Evolutionary conservation across 2,329 filamentous ascomycete genomes (phyloP).

Genomic region (Calycina marina): DNA sequence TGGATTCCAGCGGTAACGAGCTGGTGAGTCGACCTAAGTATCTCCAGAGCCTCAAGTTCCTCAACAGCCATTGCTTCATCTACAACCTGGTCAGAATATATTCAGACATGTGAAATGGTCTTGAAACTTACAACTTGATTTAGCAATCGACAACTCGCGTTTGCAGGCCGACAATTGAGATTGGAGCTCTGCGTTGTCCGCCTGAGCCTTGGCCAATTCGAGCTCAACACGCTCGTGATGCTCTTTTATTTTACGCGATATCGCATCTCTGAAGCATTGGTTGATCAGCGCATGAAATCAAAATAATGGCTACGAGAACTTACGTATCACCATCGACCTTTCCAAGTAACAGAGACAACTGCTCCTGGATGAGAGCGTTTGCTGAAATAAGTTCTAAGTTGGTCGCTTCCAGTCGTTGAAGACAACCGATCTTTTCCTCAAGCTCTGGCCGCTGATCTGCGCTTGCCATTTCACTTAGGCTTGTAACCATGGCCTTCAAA

Average conservation of each 20-base stretch:
- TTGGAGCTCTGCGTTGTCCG: constrained; percentile 26
- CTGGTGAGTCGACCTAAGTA: constrained; percentile 43
- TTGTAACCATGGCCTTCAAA: constrained; percentile 45
- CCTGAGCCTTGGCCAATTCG: too few relatives aligned
- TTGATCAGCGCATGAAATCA: constrained; percentile 30
- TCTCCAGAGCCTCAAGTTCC: constrained; percentile 38
- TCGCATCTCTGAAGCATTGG: constrained; percentile 35
- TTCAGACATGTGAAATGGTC: constrained; percentile 6
- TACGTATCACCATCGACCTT: constrained; percentile 40
- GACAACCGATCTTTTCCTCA: constrained; percentile 36
- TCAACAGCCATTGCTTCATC: constrained; percentile 39
- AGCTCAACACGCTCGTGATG: too few relatives aligned
- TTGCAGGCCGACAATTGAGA: constrained; percentile 35
- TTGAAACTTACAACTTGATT: constrained; percentile 35
- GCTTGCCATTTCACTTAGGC: constrained; percentile 40
- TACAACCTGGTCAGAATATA: constrained; percentile 18
- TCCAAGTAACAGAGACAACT: constrained; percentile 38
- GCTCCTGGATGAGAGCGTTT: constrained; percentile 39
- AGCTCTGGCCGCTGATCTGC: constrained; percentile 39
- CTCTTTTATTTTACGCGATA: constrained; percentile 35
- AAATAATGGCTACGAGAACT: constrained; percentile 27
- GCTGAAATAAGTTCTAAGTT: constrained; percentile 44
- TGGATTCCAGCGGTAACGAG: constrained; percentile 43
- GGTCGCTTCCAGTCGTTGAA: constrained; percentile 36
- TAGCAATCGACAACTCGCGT: constrained; percentile 38